Evolutionary conservation across 371 early-diverging fungal genomes (phyloP), one percentile per base, ranked within the genome.

Genomic region (Choanephora cucurbitarum): DNA sequence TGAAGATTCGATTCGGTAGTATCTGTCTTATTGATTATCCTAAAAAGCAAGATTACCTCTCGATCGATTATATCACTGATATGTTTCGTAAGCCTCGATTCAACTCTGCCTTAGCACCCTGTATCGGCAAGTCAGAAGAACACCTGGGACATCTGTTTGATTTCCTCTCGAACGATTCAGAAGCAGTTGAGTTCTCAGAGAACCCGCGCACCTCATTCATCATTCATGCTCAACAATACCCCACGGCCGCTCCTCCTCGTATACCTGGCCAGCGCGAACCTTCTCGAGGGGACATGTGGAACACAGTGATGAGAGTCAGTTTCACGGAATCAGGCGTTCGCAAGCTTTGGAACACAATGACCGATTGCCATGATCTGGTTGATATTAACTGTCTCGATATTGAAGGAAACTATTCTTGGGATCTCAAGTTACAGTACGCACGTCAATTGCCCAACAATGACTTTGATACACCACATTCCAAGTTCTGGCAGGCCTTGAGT

Each of bases 361-460:
- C 70, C 0, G 64, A 76, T 3, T 60, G 58, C 10, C 45, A 47
- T 3, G 67, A 71, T 42, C 17, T 72, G 10, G 69, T 79, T 3
- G 64, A 58, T 13, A 52, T 71, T 8, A 69, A 45, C 41, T 55
- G 60, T 17, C 59, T 53, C 0, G 60, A 70, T 39, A 24, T 72
- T n/a, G 74, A 79, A 21, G 49, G 62, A 15, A 55, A 70, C 15
- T 79, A 79, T 31, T 72, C 76, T 0, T 79, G 79, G 79, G 76
- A 79, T 21, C 44, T 67, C 21, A 68, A 58, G 39, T 42, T 79
- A 0, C 66, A 79, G 32, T 60, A 55, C 10, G 76, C 74, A 10
- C 67, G 65, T 28, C 62, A 65, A 0, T 9, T 79, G 1, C 59
- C 63, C 8, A 52, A 64, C 22, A 60, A 70, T 13, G 62, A 52